Base-by-base conservation (phyloP, 495 filamentous ascomycete genomes). In the Daldinia childiae region DNA sequence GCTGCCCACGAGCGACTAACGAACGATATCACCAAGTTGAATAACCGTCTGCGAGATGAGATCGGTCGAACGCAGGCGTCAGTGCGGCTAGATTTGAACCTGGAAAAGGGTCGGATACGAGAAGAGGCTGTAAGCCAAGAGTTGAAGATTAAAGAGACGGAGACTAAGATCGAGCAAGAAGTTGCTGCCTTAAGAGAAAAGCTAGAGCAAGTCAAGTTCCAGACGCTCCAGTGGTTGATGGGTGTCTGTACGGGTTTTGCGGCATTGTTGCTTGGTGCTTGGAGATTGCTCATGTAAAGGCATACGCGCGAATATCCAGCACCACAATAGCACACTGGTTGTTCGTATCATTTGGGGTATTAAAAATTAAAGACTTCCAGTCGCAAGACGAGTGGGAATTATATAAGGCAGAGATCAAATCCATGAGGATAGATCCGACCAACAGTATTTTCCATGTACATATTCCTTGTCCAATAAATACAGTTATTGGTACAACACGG, bases 81-180 rank as follows among this genome's bases (percentile, higher is more conserved):
- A 43, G 94, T 98, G 27, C 87, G 94, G 61, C 81, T 99, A 36
- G 95, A 99, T 77, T 79, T 99, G 61, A 99, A 98, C 79, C 80
- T 99, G 14, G 95, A 99, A 75, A 99, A 99, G 85, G 95, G 95
- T 2, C 85, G 95, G 52, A 98, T 99, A 68, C 87, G 96, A 60
- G 95, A 99, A 80, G 95, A 99, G 83, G 93, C 94, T 8, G 97
- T 97, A 74, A 91, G 92, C 71, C 95, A 98, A 83, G 95, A 98
- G 81, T 86, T 99, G 82, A 97, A 97, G 82, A 93, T 99, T 71
- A 97, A 97, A 84, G 95, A 99, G 85, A 98, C 96, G 17, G 95
- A 99, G 81, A 97, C 94, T 52, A 87, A 95, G 78, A 98, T 99
- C 80, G 95, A 99, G 83, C 95, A 98, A 82, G 95, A 98, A 82